phyloP scores from a whole-genome alignment of 192 early-diverging fungal genomes.

The Backusella tarrabulga region DNA sequence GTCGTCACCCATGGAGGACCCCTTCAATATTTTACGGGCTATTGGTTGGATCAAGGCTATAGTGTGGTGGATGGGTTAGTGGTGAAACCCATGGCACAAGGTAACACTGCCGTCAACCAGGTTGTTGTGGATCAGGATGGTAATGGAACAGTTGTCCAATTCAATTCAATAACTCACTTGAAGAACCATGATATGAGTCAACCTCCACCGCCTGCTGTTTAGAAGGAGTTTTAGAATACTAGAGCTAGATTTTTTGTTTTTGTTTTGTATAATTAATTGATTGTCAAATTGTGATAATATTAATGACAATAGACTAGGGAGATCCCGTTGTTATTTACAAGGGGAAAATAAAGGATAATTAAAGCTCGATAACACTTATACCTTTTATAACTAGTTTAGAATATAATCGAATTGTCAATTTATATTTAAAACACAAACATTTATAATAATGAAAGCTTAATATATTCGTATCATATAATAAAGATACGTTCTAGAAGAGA shows the following conservation, averaged over 20 bases:
- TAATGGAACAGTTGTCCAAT: not conserved
- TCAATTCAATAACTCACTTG: conserved; percentile 14
- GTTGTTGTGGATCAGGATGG: not conserved
- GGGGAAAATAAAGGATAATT: not conserved
- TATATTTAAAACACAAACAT: not conserved
- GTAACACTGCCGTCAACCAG: conserved; percentile 14
- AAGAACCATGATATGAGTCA: not conserved
- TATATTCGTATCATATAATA: too few relatives aligned
- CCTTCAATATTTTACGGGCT: not conserved
- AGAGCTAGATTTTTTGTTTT: not conserved
- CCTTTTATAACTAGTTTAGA: not conserved
- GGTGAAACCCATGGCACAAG: not conserved
- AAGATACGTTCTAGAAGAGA: too few relatives aligned
- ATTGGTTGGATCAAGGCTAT: conserved; percentile 11
- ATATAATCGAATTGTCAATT: not conserved
- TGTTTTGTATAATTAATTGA: not conserved
- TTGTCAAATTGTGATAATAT: not conserved
- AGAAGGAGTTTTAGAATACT: not conserved
- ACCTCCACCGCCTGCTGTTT: conserved; percentile 11
- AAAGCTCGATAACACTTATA: not conserved
- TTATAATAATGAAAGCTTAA: too few relatives aligned
- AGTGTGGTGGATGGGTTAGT: not conserved
- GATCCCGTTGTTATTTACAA: not conserved
- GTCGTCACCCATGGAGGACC: conserved; percentile 32
- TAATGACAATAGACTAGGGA: not conserved